Percentiles rank a stretch among this genome's conserved stretches.
phyloP scores from a whole-genome alignment of 371 early-diverging fungal genomes.

The Lichtheimia ramosa region DNA sequence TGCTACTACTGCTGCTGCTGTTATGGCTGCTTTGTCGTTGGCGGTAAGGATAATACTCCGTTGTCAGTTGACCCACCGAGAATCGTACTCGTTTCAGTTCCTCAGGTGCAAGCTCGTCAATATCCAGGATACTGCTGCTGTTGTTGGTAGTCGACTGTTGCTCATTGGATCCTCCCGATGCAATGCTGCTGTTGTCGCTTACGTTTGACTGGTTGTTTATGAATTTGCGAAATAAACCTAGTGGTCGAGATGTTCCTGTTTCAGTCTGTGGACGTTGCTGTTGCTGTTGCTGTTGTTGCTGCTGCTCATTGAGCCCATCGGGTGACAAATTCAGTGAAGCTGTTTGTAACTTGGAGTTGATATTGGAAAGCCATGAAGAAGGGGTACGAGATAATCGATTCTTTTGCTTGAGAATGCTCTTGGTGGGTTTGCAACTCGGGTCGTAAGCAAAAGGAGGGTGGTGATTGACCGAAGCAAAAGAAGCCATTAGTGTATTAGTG shows the following conservation, averaged over 20 bases:
- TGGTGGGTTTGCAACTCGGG: constrained; percentile 29
- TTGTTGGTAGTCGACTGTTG: neutral
- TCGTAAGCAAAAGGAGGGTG: constrained; percentile 30
- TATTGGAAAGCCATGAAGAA: constrained; percentile 25
- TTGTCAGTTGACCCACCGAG: constrained; percentile 53
- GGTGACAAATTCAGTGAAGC: constrained; percentile 23
- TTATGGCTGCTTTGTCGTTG: neutral
- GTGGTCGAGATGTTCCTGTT: constrained; percentile 5
- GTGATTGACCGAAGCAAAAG: constrained; percentile 21
- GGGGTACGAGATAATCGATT: constrained; percentile 18
- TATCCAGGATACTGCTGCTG: constrained; percentile 3
- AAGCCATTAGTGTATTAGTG: constrained; percentile 15
- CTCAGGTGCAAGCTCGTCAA: constrained; percentile 31
- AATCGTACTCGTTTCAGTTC: constrained; percentile 59
- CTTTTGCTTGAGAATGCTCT: constrained; percentile 37
- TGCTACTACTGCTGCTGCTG: neutral
- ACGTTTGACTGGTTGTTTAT: constrained; percentile 8
- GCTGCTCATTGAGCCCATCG: neutral
- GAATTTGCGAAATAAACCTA: constrained; percentile 21
- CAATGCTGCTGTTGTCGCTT: neutral
- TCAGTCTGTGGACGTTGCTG: constrained; percentile 9
- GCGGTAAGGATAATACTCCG: constrained; percentile 46
- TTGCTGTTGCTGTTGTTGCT: constrained; percentile 13
- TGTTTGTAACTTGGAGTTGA: constrained; percentile 12
- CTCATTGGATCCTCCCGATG: neutral